These are phyloP conservation scores for Ceratocystis cacaofunesta DNA, from an alignment of 2,329 filamentous ascomycete genomes.

Conservation along the genomic window DNA sequence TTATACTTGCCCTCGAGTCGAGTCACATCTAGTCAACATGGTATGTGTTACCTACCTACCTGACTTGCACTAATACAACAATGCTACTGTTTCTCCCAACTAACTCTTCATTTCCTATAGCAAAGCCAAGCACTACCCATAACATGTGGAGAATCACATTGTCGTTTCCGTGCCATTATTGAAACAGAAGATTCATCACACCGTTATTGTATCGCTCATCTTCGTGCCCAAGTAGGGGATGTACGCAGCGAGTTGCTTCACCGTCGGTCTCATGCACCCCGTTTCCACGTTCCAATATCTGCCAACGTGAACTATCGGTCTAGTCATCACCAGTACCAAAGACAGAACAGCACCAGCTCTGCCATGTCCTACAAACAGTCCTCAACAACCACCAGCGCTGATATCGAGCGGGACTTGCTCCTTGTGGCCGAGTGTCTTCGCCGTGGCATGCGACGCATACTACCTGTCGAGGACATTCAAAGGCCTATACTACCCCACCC, in stretches of 20 bases:
- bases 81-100: not conserved
- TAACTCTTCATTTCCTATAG: not conserved
- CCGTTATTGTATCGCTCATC: conserved; percentile 12
- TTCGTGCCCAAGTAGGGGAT: conserved; percentile 9
- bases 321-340: not conserved
- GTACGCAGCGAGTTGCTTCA: conserved; percentile 6
- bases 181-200: conserved; percentile 9
- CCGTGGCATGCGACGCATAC: conserved; percentile 10
- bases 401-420: conserved; percentile 13
- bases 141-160: not conserved
- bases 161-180: conserved; percentile 12
- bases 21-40: not conserved
- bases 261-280: not conserved
- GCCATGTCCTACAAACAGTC: not conserved
- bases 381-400: not conserved
- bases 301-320: conserved; percentile 1
- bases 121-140: not conserved
- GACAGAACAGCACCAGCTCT: not conserved
- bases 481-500: not conserved
- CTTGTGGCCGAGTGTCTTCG: conserved; percentile 10
- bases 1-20: not conserved
- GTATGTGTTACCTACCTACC: not conserved
- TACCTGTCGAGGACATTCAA: not conserved
- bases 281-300: not conserved
- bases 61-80: not conserved